Evolutionary conservation across 495 filamentous ascomycete genomes (phyloP).

Genomic region (Usnea hakonensis): DNA sequence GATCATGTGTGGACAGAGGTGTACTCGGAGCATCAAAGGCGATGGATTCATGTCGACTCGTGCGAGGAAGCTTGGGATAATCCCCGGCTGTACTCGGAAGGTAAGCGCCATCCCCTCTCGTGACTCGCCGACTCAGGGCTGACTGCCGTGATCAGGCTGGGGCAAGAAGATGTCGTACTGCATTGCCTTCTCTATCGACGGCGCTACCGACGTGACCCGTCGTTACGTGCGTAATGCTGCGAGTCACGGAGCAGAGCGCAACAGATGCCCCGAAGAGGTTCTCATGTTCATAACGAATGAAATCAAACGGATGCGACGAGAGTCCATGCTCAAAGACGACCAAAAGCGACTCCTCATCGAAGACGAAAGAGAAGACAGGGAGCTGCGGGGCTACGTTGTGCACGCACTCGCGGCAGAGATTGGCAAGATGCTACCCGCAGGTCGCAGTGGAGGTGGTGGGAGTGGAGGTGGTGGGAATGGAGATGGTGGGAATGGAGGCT

Average conservation of each 20-base stretch:
- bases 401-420: constrained; percentile 59
- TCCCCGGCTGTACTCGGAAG: constrained; percentile 85
- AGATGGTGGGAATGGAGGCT: constrained; percentile 2
- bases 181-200: constrained; percentile 92
- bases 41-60: constrained; percentile 95
- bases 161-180: constrained; percentile 92
- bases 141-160: constrained; percentile 51
- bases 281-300: constrained; percentile 82
- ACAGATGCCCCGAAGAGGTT: constrained; percentile 75
- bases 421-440: constrained; percentile 42
- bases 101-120: constrained; percentile 33
- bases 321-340: constrained; percentile 70
- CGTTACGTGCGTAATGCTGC: constrained; percentile 83
- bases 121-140: constrained; percentile 9
- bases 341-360: constrained; percentile 78
- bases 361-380: constrained; percentile 76
- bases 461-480: no score
- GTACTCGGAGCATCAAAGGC: constrained; percentile 85
- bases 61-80: constrained; percentile 97
- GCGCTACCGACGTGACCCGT: constrained; percentile 89
- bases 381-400: constrained; percentile 69
- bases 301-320: constrained; percentile 72
- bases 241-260: constrained; percentile 64
- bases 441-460: constrained; percentile 5
- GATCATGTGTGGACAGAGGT: constrained; percentile 98